Evolutionary conservation across 1,284 basidiomycete genomes (phyloP), one percentile per base, ranked within the genome.

Genomic region (Pseudozyma sp.): DNA sequence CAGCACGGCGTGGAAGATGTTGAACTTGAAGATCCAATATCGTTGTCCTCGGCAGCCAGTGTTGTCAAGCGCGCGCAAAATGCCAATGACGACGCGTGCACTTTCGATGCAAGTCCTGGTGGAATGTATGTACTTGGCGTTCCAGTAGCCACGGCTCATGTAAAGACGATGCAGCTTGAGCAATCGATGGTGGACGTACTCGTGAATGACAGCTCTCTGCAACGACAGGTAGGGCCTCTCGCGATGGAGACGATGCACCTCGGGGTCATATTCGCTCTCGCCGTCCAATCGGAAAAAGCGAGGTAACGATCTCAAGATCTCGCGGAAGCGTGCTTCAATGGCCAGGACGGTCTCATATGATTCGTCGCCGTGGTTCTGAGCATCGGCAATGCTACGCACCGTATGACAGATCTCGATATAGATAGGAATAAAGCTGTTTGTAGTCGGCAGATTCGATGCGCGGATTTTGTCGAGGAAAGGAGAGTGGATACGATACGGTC

Each of bases 91-190:
- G 1, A 70, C 74, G 3, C 73, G 57, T 8, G 74, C 69, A 34
- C 69, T 69, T 21, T 76, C 74, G 49, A 76, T 69, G 62, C 74
- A 76, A 18, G 74, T 76, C 36, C 77, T 62, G 14, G 76, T 79
- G 12, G 78, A 79, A 39, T 74, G 76, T 19, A 72, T 77, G 45
- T 75, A 77, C 55, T 81, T 76, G 25, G 76, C 57, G 57, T 77
- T 76, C 48, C 72, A 67, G 54, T 81, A 79, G 25, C 80, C 80
- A 5, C 66, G 65, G 34, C 72, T 76, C 69, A 81, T 72, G 43
- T 72, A 75, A 48, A 71, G 68, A 12, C 80, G 77, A 51, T 81
- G 78, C 19, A 81, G 59, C 59, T 77, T 76, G 58, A 81, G 72
- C 16, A 81, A 55, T 6, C 76, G 76, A 36, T 81, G 78, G 49